phyloP scores from a whole-genome alignment of 2,329 filamentous ascomycete species.

The Penicillium sp. region DNA sequence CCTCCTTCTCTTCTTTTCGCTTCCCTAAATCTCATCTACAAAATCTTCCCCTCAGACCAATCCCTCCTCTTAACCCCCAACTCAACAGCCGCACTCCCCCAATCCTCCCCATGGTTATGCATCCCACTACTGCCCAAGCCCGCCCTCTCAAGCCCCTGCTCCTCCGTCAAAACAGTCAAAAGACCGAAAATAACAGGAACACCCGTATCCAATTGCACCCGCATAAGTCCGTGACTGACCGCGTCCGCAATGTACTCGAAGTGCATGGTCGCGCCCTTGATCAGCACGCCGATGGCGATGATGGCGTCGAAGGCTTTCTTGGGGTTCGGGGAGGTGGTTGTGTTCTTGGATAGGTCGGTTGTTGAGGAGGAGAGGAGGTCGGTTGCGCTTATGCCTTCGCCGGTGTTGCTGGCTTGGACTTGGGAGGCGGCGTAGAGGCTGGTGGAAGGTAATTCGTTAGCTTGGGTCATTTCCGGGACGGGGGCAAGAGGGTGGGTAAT shows the following conservation, averaged over 20 bases:
- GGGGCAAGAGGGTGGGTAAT: no score
- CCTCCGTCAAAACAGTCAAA: slow-evolving; percentile 84
- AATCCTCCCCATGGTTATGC: slow-evolving; percentile 97
- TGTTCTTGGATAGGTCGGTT: slow-evolving; percentile 66
- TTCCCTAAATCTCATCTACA: slow-evolving; percentile 34
- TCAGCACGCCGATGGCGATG: slow-evolving; percentile 92
- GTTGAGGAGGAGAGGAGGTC: slow-evolving; percentile 68
- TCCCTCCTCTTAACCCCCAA: slow-evolving; percentile 84
- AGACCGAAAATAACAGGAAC: slow-evolving; percentile 92
- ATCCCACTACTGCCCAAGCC: slow-evolving; percentile 65
- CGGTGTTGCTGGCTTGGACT: slow-evolving; percentile 70
- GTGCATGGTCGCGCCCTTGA: slow-evolving; percentile 99
- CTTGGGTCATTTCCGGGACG: no score
- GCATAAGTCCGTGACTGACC: slow-evolving; percentile 91
- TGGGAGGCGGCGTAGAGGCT: slow-evolving; percentile 86
- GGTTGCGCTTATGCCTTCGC: slow-evolving; percentile 52
- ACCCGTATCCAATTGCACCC: slow-evolving; percentile 85
- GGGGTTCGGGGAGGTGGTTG: slow-evolving; percentile 45
- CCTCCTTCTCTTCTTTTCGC: no score
- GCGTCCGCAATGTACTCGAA: slow-evolving; percentile 98
- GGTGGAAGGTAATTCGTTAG: not conserved
- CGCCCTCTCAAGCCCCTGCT: slow-evolving; percentile 84
- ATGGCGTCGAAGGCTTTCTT: slow-evolving; percentile 82
- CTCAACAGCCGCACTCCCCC: slow-evolving; percentile 93
- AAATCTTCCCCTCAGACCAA: slow-evolving; percentile 75